These are phyloP conservation scores for Pilaira anomala DNA, from an alignment of 192 early-diverging fungal genomes.

Conservation along the genomic window DNA sequence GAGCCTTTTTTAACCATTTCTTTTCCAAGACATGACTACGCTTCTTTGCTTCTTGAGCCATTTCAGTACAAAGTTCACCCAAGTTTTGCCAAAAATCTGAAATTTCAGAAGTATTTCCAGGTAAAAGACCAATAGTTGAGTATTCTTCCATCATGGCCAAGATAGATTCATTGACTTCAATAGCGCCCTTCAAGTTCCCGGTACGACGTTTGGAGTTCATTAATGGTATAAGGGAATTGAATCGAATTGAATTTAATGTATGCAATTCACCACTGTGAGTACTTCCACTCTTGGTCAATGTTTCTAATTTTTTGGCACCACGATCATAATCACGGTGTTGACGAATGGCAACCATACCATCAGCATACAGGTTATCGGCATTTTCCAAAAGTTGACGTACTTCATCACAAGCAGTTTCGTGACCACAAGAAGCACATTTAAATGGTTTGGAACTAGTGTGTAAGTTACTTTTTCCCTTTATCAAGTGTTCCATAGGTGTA, in stretches of 20 bases:
- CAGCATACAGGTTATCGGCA: conserved; percentile 35
- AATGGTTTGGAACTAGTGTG: conserved; percentile 45
- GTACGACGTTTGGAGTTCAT: conserved; percentile 33
- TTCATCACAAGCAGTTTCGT: conserved; percentile 20
- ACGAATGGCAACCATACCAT: conserved; percentile 41
- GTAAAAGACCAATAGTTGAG: conserved; percentile 37
- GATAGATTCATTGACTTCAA: conserved; percentile 30
- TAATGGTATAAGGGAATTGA: conserved; percentile 38
- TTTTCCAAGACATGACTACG: conserved; percentile 10
- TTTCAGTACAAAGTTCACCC: conserved; percentile 55
- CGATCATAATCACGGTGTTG: conserved; percentile 35
- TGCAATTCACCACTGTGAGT: conserved; percentile 40
- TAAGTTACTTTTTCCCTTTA: conserved; percentile 46
- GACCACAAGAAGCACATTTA: conserved; percentile 48
- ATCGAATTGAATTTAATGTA: conserved; percentile 43
- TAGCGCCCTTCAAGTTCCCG: conserved; percentile 33
- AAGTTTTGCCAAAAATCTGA: conserved; percentile 55
- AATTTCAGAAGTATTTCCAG: conserved; percentile 54
- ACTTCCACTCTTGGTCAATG: conserved; percentile 48
- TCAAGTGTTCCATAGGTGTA: conserved; percentile 52
- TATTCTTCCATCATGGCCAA: conserved; percentile 46
- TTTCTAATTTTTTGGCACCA: conserved; percentile 43
- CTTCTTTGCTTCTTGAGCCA: conserved; percentile 39
- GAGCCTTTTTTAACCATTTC: conserved; percentile 41
- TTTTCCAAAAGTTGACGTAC: conserved; percentile 10